Conservation (phyloP, 2,329 filamentous ascomycete genomes). For the Thielaviopsis ethacetica region DNA sequence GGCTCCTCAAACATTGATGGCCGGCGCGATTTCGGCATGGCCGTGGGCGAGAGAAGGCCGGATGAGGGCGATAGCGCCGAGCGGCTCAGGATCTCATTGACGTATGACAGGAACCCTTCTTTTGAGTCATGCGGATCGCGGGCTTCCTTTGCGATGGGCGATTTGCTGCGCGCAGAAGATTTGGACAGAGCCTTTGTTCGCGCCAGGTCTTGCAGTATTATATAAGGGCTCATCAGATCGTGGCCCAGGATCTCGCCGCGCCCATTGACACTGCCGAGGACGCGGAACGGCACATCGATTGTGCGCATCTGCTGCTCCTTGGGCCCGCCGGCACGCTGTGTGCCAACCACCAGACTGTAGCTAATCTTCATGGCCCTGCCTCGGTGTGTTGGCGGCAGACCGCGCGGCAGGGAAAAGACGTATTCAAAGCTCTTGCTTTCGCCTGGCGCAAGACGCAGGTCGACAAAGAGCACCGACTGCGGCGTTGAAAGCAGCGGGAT, state of each 20-base stretch:
- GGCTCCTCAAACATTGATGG: conserved; percentile 39
- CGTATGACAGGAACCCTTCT: conserved; percentile 57
- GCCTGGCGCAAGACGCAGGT: conserved; percentile 70
- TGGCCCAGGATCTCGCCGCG: conserved; percentile 81
- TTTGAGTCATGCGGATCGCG: conserved; percentile 20
- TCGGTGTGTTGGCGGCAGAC: conserved; percentile 78
- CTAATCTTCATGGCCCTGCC: conserved; percentile 88
- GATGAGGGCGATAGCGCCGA: conserved; percentile 31
- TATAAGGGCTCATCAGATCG: conserved; percentile 87
- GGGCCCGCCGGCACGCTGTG: conserved; percentile 64
- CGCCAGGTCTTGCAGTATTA: conserved; percentile 73
- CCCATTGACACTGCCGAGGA: conserved; percentile 81
- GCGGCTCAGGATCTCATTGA: conserved; percentile 54
- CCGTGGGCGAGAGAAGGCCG: conserved; percentile 58
- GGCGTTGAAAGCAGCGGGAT: conserved; percentile 88
- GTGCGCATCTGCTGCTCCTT: conserved; percentile 73
- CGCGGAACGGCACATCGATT: conserved; percentile 84
- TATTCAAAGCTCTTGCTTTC: conserved; percentile 83
- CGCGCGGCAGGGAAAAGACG: conserved; percentile 67
- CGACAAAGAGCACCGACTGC: conserved; percentile 90
- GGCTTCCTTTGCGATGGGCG: conserved; percentile 17
- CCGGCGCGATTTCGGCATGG: conserved; percentile 34
- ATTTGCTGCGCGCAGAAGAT: conserved; percentile 16
- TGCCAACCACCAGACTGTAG: conserved; percentile 82
- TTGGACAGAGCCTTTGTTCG: conserved; percentile 21